Conservation (phyloP, 2,329 filamentous ascomycete genomes). For the Colletotrichum sp. region DNA sequence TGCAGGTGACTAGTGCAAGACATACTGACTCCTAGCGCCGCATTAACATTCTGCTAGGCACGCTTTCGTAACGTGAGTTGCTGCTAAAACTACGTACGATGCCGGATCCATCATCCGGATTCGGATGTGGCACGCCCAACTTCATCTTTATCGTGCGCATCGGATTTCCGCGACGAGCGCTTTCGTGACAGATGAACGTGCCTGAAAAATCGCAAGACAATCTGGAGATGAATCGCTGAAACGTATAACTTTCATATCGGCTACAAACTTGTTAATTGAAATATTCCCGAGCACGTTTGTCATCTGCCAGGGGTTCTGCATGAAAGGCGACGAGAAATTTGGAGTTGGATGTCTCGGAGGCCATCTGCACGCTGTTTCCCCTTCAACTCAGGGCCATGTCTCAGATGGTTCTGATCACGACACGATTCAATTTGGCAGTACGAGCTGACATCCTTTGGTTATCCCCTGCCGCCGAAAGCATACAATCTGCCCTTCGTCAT, state of each 20-base stretch:
- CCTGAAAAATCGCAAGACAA: background rate
- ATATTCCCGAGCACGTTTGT: background rate
- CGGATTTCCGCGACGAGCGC: background rate
- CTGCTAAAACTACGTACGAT: background rate
- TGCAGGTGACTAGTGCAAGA: background rate
- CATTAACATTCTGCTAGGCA: background rate
- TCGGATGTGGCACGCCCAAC: background rate
- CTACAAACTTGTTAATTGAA: background rate
- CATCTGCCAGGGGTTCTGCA: background rate
- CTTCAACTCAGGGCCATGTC: background rate
- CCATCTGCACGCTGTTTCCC: background rate
- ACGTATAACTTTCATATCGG: background rate
- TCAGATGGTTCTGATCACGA: background rate
- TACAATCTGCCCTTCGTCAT: background rate
- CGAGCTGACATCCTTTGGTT: background rate
- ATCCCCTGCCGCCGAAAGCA: background rate
- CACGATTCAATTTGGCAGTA: background rate
- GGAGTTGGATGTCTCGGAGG: background rate
- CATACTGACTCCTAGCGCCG: background rate
- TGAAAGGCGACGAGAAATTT: background rate
- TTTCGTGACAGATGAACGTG: background rate
- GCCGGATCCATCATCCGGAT: conserved; percentile 15
- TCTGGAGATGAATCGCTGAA: background rate
- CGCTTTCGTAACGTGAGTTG: background rate
- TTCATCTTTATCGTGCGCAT: background rate